These are phyloP conservation scores for Monilinia fructigena DNA, from an alignment of 2,329 filamentous ascomycete species.

Conservation along the genomic window DNA sequence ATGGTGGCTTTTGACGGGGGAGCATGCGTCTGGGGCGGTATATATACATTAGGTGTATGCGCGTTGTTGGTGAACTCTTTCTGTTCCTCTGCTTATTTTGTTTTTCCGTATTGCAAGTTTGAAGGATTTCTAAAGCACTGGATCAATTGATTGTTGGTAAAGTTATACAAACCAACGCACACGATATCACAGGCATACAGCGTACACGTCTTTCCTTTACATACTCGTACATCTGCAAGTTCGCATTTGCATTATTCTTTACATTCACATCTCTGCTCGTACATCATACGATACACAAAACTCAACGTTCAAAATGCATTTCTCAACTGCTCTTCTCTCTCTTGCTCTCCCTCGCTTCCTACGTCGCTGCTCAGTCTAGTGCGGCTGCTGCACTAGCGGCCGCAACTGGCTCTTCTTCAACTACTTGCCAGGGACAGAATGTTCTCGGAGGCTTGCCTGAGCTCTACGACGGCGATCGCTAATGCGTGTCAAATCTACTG, in stretches of 20 bases:
- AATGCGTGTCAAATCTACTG: conserved; percentile 38
- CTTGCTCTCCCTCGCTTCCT: conserved; percentile 36
- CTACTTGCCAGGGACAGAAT: conserved; percentile 41
- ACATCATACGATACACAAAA: not conserved
- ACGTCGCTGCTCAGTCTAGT: conserved; percentile 35
- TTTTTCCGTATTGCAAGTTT: not conserved
- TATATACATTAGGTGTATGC: not conserved
- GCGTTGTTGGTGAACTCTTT: not conserved
- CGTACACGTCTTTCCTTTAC: not conserved
- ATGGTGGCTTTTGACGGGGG: conserved; percentile 2
- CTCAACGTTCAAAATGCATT: conserved; percentile 24
- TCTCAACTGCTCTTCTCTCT: conserved; percentile 27
- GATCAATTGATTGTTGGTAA: not conserved
- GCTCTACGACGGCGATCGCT: conserved; percentile 41
- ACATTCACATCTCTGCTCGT: not conserved
- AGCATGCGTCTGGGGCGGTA: not conserved
- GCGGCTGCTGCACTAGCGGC: conserved; percentile 24
- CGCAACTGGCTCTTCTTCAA: not conserved
- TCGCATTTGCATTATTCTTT: not conserved
- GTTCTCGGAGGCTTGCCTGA: conserved; percentile 44
- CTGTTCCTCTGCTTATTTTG: not conserved
- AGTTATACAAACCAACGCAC: conserved; percentile 1
- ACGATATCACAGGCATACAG: not conserved
- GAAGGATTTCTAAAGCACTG: no score
- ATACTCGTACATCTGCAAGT: not conserved